phyloP scores from a whole-genome alignment of 2,329 filamentous ascomycete genomes.

The Fusarium caatingaense region DNA sequence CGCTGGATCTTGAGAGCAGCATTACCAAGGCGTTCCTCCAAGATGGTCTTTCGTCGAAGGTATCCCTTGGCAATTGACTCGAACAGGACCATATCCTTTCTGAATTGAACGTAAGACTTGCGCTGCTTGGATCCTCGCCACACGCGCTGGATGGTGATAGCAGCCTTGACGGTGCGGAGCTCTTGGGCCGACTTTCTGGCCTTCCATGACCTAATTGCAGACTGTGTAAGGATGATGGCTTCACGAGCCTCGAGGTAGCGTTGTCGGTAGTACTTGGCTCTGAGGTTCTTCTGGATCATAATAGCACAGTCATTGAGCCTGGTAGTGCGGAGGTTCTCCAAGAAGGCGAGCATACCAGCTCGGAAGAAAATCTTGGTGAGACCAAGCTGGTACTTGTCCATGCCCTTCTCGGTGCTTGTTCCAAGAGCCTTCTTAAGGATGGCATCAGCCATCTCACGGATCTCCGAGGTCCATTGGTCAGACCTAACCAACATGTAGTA shows the following conservation, averaged over 20 bases:
- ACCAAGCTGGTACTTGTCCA: conserved; percentile 97
- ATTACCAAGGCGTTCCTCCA: conserved; percentile 93
- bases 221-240: conserved; percentile 83
- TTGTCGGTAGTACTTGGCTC: conserved; percentile 92
- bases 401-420: conserved; percentile 75
- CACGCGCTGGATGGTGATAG: conserved; percentile 92
- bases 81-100: conserved; percentile 86
- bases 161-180: conserved; percentile 83
- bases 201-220: conserved; percentile 79
- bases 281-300: conserved; percentile 98
- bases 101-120: conserved; percentile 80
- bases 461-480: conserved; percentile 89
- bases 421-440: conserved; percentile 91
- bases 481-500: conserved; percentile 99
- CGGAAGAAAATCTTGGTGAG: conserved; percentile 99
- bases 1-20: conserved; percentile 92
- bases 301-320: conserved; percentile 93
- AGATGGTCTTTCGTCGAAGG: conserved; percentile 87
- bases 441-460: conserved; percentile 91
- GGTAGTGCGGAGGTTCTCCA: conserved; percentile 92
- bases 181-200: conserved; percentile 83
- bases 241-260: conserved; percentile 89
- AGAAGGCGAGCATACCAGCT: conserved; percentile 96
- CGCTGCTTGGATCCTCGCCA: conserved; percentile 94
- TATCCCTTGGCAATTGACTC: conserved; percentile 94